These are phyloP conservation scores for Hippophae gyantsensis DNA, from an alignment of 306 rosid species.

Conservation along the genomic window DNA sequence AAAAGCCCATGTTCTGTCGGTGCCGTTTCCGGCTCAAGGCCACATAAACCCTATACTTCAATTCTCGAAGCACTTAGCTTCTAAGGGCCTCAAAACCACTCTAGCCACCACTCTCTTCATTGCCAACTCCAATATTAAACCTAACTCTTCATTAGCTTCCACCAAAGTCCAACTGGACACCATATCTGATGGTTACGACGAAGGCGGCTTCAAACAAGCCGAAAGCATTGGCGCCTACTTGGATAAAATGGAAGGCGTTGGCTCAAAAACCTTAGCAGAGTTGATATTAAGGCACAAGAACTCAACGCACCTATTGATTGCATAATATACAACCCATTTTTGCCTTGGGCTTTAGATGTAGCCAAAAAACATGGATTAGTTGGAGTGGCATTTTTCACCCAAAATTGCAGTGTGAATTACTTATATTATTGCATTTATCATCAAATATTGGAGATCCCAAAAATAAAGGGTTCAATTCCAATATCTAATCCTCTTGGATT, in stretches of 20 bases:
- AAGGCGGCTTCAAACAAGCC: too few species aligned
- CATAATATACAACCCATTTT: conserved; percentile 16
- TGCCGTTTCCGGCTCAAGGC: conserved; percentile 18
- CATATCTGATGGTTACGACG: conserved; percentile 12
- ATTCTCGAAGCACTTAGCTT: conserved; percentile 19
- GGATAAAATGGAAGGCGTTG: not conserved
- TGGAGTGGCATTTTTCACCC: too few species aligned
- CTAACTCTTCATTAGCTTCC: too few species aligned
- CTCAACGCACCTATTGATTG: not conserved
- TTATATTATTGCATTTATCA: too few species aligned
- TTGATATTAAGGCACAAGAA: not conserved
- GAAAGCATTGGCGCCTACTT: too few species aligned
- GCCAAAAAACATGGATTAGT: conserved; percentile 15
- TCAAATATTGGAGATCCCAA: not conserved
- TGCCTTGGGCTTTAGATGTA: conserved; percentile 24
- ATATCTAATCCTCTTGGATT: not conserved
- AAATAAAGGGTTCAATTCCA: not conserved
- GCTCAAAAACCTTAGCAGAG: not conserved
- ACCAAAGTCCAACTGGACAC: not conserved
- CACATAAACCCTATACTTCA: conserved; percentile 20
- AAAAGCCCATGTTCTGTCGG: not conserved
- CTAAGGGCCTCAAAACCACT: conserved; percentile 22
- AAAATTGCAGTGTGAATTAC: too few species aligned
- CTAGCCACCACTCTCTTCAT: conserved; percentile 1
- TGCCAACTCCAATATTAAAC: not conserved